A percentile compares a stretch with the other conserved stretches of the same genome.
These are phyloP conservation scores for Debaryomyces robertsiae DNA, from an alignment of 1,139 yeast species.

Conservation along the genomic window DNA sequence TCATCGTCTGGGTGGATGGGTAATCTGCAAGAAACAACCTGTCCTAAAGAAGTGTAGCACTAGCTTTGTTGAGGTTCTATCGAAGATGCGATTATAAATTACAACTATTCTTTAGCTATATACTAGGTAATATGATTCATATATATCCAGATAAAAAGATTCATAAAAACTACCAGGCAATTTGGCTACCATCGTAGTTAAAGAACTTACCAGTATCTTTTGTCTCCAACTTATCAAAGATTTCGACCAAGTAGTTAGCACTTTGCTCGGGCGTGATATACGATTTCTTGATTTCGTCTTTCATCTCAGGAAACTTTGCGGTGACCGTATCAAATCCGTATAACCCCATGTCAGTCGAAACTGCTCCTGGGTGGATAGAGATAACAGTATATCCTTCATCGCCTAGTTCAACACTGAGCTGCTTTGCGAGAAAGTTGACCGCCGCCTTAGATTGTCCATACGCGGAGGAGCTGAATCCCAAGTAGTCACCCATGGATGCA, in stretches of 20 bases:
- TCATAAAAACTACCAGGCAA: conserved; percentile 13
- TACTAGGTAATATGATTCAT: no score
- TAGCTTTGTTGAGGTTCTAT: no score
- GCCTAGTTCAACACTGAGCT: conserved; percentile 23
- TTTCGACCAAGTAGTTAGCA: conserved; percentile 7
- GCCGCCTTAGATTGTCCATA: conserved; percentile 36
- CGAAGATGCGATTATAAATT: no score
- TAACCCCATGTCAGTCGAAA: conserved; percentile 27
- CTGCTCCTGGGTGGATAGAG: conserved; percentile 36
- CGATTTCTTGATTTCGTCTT: background rate
- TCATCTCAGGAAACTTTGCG: background rate
- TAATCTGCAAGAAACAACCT: no score
- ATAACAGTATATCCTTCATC: conserved; percentile 27
- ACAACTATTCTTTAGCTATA: no score
- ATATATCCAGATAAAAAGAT: no score
- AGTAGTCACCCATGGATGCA: conserved; percentile 22
- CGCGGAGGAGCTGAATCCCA: conserved; percentile 20
- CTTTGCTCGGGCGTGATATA: conserved; percentile 14
- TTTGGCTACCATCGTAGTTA: conserved; percentile 15
- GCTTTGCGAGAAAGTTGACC: conserved; percentile 24
- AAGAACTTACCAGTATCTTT: conserved; percentile 15
- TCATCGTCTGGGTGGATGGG: no score
- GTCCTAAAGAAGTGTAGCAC: no score
- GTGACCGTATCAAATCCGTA: conserved; percentile 1
- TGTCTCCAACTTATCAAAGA: conserved; percentile 11